Evolutionary conservation across 306 rosid genomes (phyloP).

Genomic region (Quercus suber): DNA sequence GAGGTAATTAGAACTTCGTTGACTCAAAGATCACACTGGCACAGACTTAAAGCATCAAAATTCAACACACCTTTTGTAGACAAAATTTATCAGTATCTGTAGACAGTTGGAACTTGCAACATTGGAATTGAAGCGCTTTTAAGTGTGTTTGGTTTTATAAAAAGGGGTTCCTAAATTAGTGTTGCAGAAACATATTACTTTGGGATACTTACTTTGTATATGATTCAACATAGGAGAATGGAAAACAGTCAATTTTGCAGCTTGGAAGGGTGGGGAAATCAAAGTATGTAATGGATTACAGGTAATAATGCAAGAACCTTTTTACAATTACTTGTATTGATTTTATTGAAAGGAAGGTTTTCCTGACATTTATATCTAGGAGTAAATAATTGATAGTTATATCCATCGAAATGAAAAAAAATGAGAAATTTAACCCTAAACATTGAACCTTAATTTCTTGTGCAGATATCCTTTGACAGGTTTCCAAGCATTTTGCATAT

Average conservation of each 20-base stretch:
- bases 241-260: slow-evolving; percentile 76
- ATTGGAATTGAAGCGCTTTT: not conserved
- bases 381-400: not conserved
- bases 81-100: too few species aligned
- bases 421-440: not conserved
- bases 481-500: slow-evolving; percentile 89
- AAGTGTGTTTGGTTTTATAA: not conserved
- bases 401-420: not conserved
- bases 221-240: slow-evolving; percentile 51
- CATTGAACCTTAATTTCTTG: slow-evolving; percentile 9
- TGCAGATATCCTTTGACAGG: slow-evolving; percentile 95
- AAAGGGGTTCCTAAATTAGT: not conserved
- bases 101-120: not conserved
- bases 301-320: slow-evolving; percentile 40
- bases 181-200: not conserved
- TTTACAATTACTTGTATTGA: not conserved
- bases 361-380: not conserved
- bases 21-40: not conserved
- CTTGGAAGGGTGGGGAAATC: slow-evolving; percentile 81
- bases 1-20: slow-evolving; percentile 46
- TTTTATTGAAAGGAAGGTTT: not conserved
- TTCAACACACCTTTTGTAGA: too few species aligned
- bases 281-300: slow-evolving; percentile 87
- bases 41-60: not conserved
- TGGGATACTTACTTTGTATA: slow-evolving; percentile 15